Evolutionary conservation across 1,284 basidiomycete genomes (phyloP), one percentile per base, ranked within the genome.

Genomic region (Malassezia obtusa): DNA sequence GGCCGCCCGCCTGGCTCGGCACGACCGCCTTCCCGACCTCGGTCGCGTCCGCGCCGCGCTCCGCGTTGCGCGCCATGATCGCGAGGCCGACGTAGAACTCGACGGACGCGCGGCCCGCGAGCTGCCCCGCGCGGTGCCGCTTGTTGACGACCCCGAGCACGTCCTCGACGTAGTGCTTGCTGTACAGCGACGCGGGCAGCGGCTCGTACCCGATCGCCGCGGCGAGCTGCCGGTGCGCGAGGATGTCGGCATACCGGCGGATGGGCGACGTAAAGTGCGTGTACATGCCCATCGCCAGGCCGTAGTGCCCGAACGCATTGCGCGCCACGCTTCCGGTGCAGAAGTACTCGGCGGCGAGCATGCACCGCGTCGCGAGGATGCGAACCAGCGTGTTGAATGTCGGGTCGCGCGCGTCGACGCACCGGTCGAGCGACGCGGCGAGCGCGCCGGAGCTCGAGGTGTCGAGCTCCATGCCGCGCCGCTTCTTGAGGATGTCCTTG

Each of bases 341-440:
- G 77, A 98, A 96, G 76, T 99, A 98, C 75, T 98, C 94, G 25
- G 94, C 94, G 0, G 90, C 85, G 17, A 96, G 79, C 94, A 99
- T 96, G 74, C 94, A 98, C 17, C 94, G 80, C 1, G 94, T 98
- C 1, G 94, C 91, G 90, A 99, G 96, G 75, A 99, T 96, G 39
- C 94, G 84, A 41, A 98, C 91, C 12, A 98, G 81, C 0, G 90
- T 98, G 73, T 98, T 98, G 79, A 98, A 96, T 3, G 88, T 84
- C 1, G 60, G 43, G 31, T 68, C 64, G 1, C 32, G 38, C 84
- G 89, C 63, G 39, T 50, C 88, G 22, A 89, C 75, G 72, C 91
- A 98, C 57, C 80, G 77, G 75, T 99, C 94, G 59, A 98, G 76
- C 1, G 88, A 92, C 14, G 80, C 80, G 0, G 92, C 94, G n/a